Percentiles rank a stretch among this genome's conserved stretches.
Conservation (phyloP, 1,284 basidiomycete species). For the Ustilago shanxiensis region DNA sequence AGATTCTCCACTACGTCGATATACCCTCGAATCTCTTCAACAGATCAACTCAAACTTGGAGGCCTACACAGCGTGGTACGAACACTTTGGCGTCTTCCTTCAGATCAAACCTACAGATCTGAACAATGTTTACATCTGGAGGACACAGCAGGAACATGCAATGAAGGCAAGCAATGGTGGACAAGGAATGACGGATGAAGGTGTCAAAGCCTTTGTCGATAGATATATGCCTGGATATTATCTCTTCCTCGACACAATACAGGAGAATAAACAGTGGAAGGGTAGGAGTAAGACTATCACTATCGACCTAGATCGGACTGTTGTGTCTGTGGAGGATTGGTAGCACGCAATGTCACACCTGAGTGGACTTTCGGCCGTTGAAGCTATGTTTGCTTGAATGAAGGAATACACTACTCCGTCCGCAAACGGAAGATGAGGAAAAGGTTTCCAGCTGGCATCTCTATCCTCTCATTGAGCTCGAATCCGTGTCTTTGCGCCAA, state of each 20-base stretch:
- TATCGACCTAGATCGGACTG: slow-evolving; percentile 31
- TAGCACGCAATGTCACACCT: slow-evolving; percentile 10
- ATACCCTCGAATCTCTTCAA: slow-evolving; percentile 23
- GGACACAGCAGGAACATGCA: slow-evolving; percentile 45
- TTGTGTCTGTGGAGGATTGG: slow-evolving; percentile 37
- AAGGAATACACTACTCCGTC: slow-evolving; percentile 10
- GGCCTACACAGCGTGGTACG: slow-evolving; percentile 34
- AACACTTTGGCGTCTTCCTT: slow-evolving; percentile 37
- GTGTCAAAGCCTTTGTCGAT: slow-evolving; percentile 43
- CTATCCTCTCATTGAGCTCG: slow-evolving; percentile 29
- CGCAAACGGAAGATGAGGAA: slow-evolving; percentile 32
- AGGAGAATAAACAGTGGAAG: slow-evolving; percentile 33
- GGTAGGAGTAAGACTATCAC: slow-evolving; percentile 42
- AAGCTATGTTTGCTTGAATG: not conserved
- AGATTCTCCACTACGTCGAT: slow-evolving; percentile 19
- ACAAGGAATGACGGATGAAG: slow-evolving; percentile 38
- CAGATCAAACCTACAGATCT: slow-evolving; percentile 42
- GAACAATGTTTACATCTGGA: slow-evolving; percentile 44
- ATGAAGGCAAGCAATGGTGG: slow-evolving; percentile 52
- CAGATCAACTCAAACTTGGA: slow-evolving; percentile 41
- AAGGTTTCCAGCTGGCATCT: slow-evolving; percentile 53
- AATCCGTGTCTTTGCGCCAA: slow-evolving; percentile 48
- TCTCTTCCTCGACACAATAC: slow-evolving; percentile 37
- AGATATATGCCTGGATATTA: slow-evolving; percentile 73
- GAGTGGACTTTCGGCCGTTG: not conserved